Evolutionary conservation across 2,329 filamentous ascomycete genomes (phyloP).

Genomic region (Penicillium sp.): DNA sequence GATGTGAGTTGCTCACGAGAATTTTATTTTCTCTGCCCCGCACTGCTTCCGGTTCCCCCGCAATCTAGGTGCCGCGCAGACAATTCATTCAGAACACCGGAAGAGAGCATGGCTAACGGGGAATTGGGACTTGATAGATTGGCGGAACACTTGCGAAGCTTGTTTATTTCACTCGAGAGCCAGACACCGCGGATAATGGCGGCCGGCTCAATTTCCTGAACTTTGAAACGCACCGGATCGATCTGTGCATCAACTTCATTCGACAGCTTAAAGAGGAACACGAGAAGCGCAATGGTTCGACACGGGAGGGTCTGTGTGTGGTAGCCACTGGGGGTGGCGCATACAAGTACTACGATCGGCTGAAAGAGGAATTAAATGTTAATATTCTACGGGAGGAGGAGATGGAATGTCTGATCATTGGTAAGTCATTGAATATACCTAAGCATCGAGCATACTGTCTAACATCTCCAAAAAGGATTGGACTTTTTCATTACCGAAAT

Average conservation of each 20-base stretch:
- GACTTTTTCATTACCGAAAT: conserved; percentile 99
- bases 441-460: not conserved
- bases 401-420: conserved; percentile 97
- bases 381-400: conserved; percentile 92
- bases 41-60: conserved; percentile 30
- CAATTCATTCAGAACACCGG: not conserved
- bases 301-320: conserved; percentile 72
- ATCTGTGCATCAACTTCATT: conserved; percentile 92
- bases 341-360: conserved; percentile 94
- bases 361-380: conserved; percentile 77
- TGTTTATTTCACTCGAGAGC: conserved; percentile 93
- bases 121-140: conserved; percentile 59
- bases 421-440: conserved; percentile 46
- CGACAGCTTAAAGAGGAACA: conserved; percentile 80
- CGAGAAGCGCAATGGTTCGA: conserved; percentile 69
- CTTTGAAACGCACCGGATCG: conserved; percentile 93
- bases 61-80: conserved; percentile 19
- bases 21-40: conserved; percentile 17
- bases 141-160: conserved; percentile 94
- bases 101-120: not conserved
- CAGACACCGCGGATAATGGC: conserved; percentile 73
- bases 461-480: conserved; percentile 59
- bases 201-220: conserved; percentile 92
- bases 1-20: conserved; percentile 64
- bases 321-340: conserved; percentile 96